These are phyloP conservation scores for Tricholoma terreum DNA, from an alignment of 768 basidiomycete species.

Conservation along the genomic window DNA sequence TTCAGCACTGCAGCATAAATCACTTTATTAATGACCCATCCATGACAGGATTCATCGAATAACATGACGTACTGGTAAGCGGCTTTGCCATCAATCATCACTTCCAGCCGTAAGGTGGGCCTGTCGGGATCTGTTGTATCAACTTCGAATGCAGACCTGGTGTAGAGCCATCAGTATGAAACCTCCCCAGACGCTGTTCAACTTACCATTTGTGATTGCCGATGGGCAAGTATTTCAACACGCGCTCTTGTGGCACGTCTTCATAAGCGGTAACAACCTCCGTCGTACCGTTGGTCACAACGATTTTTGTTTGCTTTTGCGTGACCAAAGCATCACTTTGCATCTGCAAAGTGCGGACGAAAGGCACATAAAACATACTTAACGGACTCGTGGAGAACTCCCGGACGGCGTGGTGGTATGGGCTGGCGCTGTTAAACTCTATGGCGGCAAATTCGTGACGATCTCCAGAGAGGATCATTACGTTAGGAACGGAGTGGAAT, in stretches of 20 bases:
- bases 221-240: slow-evolving; percentile 55
- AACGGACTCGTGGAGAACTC: slow-evolving; percentile 73
- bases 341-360: slow-evolving; percentile 48
- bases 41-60: not conserved
- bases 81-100: slow-evolving; percentile 56
- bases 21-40: not conserved
- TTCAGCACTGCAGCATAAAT: slow-evolving; percentile 35
- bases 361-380: slow-evolving; percentile 67
- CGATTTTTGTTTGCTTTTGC: slow-evolving; percentile 26
- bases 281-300: slow-evolving; percentile 22
- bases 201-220: slow-evolving; percentile 68
- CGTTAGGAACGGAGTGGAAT: slow-evolving; percentile 66
- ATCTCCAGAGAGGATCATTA: slow-evolving; percentile 68
- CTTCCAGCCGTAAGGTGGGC: slow-evolving; percentile 55
- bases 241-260: slow-evolving; percentile 51
- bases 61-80: slow-evolving; percentile 46
- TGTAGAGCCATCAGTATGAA: not conserved
- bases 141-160: slow-evolving; percentile 66
- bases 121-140: slow-evolving; percentile 53
- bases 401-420: slow-evolving; percentile 38
- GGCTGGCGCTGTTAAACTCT: slow-evolving; percentile 46
- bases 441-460: slow-evolving; percentile 78
- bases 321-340: slow-evolving; percentile 43
- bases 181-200: not conserved
- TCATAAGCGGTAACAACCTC: slow-evolving; percentile 24